phyloP scores from a whole-genome alignment of 306 rosid species.

The Argentina anserina region DNA sequence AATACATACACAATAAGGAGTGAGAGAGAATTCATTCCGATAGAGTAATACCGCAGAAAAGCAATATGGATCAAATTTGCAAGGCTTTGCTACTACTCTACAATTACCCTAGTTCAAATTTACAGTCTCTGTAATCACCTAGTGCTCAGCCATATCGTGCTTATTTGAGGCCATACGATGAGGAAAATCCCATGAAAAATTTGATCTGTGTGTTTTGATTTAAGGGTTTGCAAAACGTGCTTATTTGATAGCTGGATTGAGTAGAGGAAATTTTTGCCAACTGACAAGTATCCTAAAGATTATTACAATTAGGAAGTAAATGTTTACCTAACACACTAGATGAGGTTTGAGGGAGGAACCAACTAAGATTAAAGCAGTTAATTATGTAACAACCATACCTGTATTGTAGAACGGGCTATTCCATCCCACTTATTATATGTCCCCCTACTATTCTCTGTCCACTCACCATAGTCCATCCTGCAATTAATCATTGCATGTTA shows the following conservation, averaged over 20 bases:
- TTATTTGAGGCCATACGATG: background rate
- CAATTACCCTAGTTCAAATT: background rate
- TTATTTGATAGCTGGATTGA: background rate
- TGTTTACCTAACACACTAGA: background rate
- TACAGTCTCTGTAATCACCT: background rate
- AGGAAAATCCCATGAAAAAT: background rate
- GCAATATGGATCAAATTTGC: background rate
- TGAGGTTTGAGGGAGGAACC: slow-evolving; percentile 1
- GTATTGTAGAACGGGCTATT: slow-evolving; percentile 80
- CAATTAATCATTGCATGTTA: slow-evolving; percentile 21
- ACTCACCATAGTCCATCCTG: slow-evolving; percentile 97
- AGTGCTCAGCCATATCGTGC: background rate
- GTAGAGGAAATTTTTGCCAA: background rate
- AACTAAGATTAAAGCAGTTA: background rate
- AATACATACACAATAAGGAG: background rate
- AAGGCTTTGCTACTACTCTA: background rate
- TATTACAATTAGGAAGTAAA: background rate
- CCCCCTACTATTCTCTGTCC: slow-evolving; percentile 94
- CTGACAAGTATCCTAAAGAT: background rate
- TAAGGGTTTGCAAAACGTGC: background rate
- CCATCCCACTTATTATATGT: slow-evolving; percentile 99
- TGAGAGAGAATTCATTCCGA: background rate
- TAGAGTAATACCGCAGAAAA: background rate
- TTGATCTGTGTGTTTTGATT: background rate
- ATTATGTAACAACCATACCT: slow-evolving; percentile 42